phyloP scores from a whole-genome alignment of 257 asterid genomes.

The Nicotiana otophora region DNA sequence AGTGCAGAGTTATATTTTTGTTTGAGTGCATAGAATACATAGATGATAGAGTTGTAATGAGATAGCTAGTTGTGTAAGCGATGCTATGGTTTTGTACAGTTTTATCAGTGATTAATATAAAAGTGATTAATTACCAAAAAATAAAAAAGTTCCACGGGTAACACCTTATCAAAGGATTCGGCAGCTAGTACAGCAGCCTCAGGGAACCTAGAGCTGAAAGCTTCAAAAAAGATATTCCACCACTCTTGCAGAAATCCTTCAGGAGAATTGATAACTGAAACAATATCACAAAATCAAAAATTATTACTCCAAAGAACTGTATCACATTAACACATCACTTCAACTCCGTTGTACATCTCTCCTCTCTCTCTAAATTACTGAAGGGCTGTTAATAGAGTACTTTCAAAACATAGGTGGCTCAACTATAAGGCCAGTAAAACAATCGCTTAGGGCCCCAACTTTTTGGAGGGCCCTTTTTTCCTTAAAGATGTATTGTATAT shows the following conservation, averaged over 20 bases:
- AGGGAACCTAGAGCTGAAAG: not conserved
- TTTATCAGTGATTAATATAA: no score
- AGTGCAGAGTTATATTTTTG: no score
- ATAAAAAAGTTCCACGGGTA: not conserved
- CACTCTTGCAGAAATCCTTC: constrained; percentile 31
- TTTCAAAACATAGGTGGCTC: no score
- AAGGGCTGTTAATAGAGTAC: not conserved
- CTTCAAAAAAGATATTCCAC: constrained; percentile 26
- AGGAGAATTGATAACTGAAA: constrained; percentile 17
- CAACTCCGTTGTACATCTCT: not conserved
- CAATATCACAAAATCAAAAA: not conserved
- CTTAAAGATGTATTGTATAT: no score
- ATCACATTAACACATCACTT: not conserved
- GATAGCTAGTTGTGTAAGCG: no score
- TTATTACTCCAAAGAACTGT: not conserved
- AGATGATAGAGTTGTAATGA: no score
- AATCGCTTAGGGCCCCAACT: no score
- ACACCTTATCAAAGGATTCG: constrained; percentile 29
- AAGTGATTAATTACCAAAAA: no score
- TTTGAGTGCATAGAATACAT: no score
- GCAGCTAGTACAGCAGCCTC: not conserved
- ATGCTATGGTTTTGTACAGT: no score
- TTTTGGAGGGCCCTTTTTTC: no score
- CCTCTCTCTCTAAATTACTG: not conserved
- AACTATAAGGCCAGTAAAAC: no score